phyloP scores from a whole-genome alignment of 129 eudicot species.

The Glebionis coronaria region DNA sequence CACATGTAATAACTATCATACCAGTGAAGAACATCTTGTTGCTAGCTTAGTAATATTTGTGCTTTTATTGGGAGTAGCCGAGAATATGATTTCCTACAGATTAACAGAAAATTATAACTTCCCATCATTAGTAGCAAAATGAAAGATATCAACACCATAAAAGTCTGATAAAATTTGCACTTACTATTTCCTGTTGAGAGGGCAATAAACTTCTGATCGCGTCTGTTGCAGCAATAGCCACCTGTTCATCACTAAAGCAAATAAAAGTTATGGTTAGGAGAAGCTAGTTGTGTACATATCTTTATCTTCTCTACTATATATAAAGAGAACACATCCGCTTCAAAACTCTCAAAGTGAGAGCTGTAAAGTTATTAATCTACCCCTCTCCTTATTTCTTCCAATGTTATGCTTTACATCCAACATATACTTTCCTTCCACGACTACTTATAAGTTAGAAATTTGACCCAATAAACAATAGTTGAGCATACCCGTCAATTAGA shows the following conservation, averaged over 20 bases:
- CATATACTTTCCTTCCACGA: too few relatives aligned
- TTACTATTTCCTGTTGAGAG: slow-evolving; percentile 65
- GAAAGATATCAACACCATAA: background rate
- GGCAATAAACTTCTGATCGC: slow-evolving; percentile 60
- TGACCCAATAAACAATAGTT: background rate
- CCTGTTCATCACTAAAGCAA: slow-evolving; percentile 64
- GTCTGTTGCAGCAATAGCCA: slow-evolving; percentile 74
- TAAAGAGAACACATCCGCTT: background rate
- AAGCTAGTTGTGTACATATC: too few relatives aligned
- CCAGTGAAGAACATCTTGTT: too few relatives aligned
- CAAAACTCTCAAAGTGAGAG: too few relatives aligned
- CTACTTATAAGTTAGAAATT: too few relatives aligned
- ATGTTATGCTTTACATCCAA: too few relatives aligned
- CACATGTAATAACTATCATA: too few relatives aligned
- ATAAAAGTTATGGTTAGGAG: background rate
- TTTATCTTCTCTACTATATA: background rate
- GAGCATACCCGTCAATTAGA: slow-evolving; percentile 65
- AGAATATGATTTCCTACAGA: slow-evolving; percentile 34
- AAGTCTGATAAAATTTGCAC: slow-evolving; percentile 20
- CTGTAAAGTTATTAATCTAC: too few relatives aligned
- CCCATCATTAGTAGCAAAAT: background rate
- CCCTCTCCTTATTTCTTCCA: too few relatives aligned
- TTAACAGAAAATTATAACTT: slow-evolving; percentile 17
- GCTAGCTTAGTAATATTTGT: too few relatives aligned
- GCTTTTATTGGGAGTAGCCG: too few relatives aligned